These are phyloP conservation scores for Boechera divaricarpa DNA, from an alignment of 345 rosid species.

Conservation along the genomic window DNA sequence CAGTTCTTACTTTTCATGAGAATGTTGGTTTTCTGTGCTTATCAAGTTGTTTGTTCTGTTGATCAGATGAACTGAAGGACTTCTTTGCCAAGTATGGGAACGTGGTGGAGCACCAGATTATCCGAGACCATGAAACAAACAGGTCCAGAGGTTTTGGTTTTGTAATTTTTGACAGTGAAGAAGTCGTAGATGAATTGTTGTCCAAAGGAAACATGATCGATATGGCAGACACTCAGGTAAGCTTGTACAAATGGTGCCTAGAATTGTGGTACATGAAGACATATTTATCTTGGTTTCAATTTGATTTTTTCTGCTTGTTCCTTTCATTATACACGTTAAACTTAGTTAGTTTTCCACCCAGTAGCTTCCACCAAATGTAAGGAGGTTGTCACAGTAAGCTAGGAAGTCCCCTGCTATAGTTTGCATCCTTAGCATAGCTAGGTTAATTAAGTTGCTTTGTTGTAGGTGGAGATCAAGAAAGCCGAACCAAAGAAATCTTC, in stretches of 20 bases:
- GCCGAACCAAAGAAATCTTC: slow-evolving; percentile 99
- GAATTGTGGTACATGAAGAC: not conserved
- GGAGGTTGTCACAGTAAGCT: slow-evolving; percentile 33
- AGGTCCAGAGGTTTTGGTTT: slow-evolving; percentile 94
- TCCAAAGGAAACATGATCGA: slow-evolving; percentile 92
- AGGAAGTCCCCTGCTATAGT: slow-evolving; percentile 46
- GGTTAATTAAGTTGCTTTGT: slow-evolving; percentile 96
- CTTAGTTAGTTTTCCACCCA: slow-evolving; percentile 29
- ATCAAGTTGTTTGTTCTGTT: slow-evolving; percentile 19
- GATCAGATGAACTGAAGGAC: slow-evolving; percentile 74
- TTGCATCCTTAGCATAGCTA: slow-evolving; percentile 61
- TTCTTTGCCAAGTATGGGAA: slow-evolving; percentile 84
- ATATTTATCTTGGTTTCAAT: slow-evolving; percentile 16
- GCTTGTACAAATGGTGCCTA: slow-evolving; percentile 44
- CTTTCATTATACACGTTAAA: not conserved
- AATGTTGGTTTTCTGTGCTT: slow-evolving; percentile 2
- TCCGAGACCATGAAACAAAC: slow-evolving; percentile 89
- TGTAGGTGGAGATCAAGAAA: slow-evolving; percentile 99
- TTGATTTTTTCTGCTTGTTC: not conserved
- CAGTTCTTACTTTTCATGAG: not conserved
- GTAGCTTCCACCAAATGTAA: slow-evolving; percentile 22
- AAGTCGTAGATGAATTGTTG: slow-evolving; percentile 78
- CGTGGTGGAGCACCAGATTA: slow-evolving; percentile 85
- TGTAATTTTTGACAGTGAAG: slow-evolving; percentile 85
- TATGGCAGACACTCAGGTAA: slow-evolving; percentile 94